Conservation (phyloP, 768 basidiomycete genomes). For the Crassisporium funariophilum region DNA sequence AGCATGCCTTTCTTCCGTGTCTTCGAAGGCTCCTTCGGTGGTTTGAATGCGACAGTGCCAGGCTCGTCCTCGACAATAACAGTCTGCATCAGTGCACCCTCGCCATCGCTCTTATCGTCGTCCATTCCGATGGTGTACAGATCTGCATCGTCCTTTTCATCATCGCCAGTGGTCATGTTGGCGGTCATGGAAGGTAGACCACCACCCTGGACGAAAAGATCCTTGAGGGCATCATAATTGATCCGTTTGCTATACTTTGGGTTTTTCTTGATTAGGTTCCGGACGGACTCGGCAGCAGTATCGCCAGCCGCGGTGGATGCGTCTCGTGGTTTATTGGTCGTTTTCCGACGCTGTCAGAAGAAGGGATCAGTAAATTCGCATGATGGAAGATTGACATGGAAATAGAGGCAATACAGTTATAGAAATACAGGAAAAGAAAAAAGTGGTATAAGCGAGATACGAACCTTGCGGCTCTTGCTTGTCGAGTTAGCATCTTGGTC, state of each 20-base stretch:
- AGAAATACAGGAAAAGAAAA: slow-evolving; percentile 23
- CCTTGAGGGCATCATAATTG: slow-evolving; percentile 89
- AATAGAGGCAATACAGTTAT: slow-evolving; percentile 14
- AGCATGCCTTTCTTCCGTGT: slow-evolving; percentile 22
- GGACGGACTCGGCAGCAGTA: slow-evolving; percentile 77
- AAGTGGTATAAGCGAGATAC: slow-evolving; percentile 46
- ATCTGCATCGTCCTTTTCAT: slow-evolving; percentile 48
- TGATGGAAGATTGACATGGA: slow-evolving; percentile 3
- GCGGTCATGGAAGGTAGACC: slow-evolving; percentile 29
- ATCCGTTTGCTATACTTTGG: slow-evolving; percentile 89
- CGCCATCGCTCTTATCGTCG: slow-evolving; percentile 43
- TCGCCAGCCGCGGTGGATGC: slow-evolving; percentile 67
- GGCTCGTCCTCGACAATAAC: slow-evolving; percentile 52
- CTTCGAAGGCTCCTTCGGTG: slow-evolving; percentile 19
- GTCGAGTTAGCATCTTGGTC: slow-evolving; percentile 49
- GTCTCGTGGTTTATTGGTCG: slow-evolving; percentile 64
- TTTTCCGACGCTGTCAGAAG: slow-evolving; percentile 67
- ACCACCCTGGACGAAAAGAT: slow-evolving; percentile 63
- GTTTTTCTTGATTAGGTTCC: slow-evolving; percentile 80
- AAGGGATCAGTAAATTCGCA: slow-evolving; percentile 8
- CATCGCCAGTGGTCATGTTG: slow-evolving; percentile 33
- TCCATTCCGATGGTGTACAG: slow-evolving; percentile 43
- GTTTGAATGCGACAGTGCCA: slow-evolving; percentile 34
- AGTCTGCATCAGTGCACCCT: slow-evolving; percentile 27
- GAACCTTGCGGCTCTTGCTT: slow-evolving; percentile 78